Evolutionary conservation across 2,329 filamentous ascomycete species (phyloP), one percentile per base, ranked within the genome.

Genomic region (Ophiognomonia clavigignenti-juglandacearum): DNA sequence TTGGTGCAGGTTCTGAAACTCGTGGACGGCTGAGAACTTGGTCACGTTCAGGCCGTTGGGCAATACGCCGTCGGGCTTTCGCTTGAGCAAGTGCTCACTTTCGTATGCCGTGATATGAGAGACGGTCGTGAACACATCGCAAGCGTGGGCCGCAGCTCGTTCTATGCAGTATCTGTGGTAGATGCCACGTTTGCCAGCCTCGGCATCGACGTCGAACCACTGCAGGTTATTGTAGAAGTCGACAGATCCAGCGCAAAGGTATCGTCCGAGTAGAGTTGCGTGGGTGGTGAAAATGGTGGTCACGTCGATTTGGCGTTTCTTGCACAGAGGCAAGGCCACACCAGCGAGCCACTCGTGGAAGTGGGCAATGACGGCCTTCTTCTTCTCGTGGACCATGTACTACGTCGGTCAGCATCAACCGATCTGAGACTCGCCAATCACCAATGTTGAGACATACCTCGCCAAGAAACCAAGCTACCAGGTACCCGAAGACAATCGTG

Each of bases 161-260:
- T 98, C 93, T 61, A 98, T 95, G 72, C 93, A 97, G 74, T 97
- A 97, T 51, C 93, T 78, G 72, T 98, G 93, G 73, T 97, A 98
- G 65, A 98, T 97, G 49, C 93, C 93, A 60, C 93, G 88, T 76
- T 96, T 97, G 52, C 93, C 93, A 16, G 93, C 93, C 69, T 98
- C 93, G 6, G 89, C 83, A 64, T 98, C 93, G 24, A 96, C 90
- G 63, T 98, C 92, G 62, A 98, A 97, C 71, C 83, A 86, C 67
- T 97, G 92, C 44, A 98, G 78, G 66, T 97, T 96, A 74, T 97
- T 98, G 78, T 98, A 98, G 65, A 98, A 97, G 65, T 98, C 93
- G 53, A 97, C 93, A 0, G 91, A 96, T 45, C 93, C 93, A 43
- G 93, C 93, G 64, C 93, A 97, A 40, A 97, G 86, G 64, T 98